A percentile compares a stretch with the other conserved stretches of the same genome.
Evolutionary conservation across 2,329 filamentous ascomycete genomes (phyloP).

Genomic region (Ascomycota sp.): DNA sequence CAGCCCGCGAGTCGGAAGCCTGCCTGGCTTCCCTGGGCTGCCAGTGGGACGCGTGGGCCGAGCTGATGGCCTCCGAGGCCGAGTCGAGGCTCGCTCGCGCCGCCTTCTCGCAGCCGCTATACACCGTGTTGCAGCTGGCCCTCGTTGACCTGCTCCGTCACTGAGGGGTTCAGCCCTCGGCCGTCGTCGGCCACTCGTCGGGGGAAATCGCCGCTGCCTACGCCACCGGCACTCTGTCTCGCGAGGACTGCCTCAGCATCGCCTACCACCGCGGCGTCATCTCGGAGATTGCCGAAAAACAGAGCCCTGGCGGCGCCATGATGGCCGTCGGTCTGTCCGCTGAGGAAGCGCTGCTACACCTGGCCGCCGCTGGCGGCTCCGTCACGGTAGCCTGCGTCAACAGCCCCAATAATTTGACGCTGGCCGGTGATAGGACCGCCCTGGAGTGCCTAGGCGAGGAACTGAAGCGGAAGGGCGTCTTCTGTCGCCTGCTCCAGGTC

Average conservation of each 20-base stretch:
- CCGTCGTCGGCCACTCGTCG: conserved; percentile 1
- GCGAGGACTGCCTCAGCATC: not conserved
- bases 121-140: not conserved
- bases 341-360: not conserved
- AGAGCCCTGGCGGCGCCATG: not conserved
- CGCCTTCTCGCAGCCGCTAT: not conserved
- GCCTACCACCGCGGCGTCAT: conserved; percentile 1
- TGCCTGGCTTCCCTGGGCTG: not conserved
- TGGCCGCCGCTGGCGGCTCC: not conserved
- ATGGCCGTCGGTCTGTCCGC: conserved; percentile 1
- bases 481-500: not conserved
- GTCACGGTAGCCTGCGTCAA: not conserved
- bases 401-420: conserved; percentile 1
- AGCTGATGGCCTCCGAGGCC: not conserved
- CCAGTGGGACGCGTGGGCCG: not conserved
- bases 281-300: not conserved
- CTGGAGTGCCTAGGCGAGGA: not conserved
- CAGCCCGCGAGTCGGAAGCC: not conserved
- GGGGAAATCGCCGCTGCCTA: conserved; percentile 1
- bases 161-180: not conserved
- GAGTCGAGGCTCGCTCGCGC: not conserved
- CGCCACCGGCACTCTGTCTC: not conserved
- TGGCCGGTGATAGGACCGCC: not conserved
- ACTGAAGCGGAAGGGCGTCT: not conserved
- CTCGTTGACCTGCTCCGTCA: not conserved